phyloP scores from a whole-genome alignment of 2,329 filamentous ascomycete genomes.

The Epichloe coenophiala region DNA sequence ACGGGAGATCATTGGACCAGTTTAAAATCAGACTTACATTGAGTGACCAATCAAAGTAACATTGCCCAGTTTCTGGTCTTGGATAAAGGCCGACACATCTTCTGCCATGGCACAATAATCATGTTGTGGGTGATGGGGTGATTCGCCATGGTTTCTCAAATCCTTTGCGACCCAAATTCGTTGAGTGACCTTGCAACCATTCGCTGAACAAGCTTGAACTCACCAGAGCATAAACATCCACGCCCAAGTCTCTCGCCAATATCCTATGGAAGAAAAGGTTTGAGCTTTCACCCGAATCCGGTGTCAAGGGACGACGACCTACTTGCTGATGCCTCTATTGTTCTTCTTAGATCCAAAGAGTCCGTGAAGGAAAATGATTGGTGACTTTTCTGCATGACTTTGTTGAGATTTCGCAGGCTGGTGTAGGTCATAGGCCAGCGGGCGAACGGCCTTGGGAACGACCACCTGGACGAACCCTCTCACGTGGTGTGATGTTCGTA shows the following conservation, averaged over 20 bases:
- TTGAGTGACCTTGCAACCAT: neutral
- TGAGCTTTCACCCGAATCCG: neutral
- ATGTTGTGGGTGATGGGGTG: constrained; percentile 62
- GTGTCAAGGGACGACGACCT: constrained; percentile 21
- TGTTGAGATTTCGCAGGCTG: constrained; percentile 31
- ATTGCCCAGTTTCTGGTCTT: constrained; percentile 52
- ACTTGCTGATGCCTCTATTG: constrained; percentile 91
- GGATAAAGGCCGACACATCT: constrained; percentile 70
- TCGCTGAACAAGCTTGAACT: constrained; percentile 13
- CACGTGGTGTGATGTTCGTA: neutral
- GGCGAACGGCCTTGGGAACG: constrained; percentile 9
- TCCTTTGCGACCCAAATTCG: constrained; percentile 39
- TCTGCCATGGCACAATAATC: constrained; percentile 73
- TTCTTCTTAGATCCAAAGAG: constrained; percentile 94
- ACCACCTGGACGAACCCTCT: neutral
- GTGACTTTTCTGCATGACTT: constrained; percentile 30
- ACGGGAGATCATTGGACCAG: neutral
- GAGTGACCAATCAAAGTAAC: constrained; percentile 82
- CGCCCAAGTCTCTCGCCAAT: constrained; percentile 65
- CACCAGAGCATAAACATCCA: constrained; percentile 72
- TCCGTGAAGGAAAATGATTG: constrained; percentile 83
- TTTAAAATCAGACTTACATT: constrained; percentile 44
- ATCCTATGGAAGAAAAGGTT: constrained; percentile 35
- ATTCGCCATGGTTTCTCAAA: constrained; percentile 85
- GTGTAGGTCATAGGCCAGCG: constrained; percentile 54